Evolutionary conservation across 306 rosid genomes (phyloP).

Genomic region (Glycine soja): DNA sequence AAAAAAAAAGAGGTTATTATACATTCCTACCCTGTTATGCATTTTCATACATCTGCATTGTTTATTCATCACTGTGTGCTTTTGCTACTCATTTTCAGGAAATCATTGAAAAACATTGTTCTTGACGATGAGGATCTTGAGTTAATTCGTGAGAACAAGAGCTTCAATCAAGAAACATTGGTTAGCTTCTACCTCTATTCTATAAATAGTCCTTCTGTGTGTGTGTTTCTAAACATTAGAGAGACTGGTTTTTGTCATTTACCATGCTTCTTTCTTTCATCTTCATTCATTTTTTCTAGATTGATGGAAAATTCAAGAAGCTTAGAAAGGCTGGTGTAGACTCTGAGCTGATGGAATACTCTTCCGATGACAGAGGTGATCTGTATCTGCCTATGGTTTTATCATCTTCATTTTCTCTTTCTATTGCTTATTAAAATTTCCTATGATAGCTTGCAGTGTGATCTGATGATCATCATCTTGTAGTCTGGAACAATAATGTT

Average conservation of each 20-base stretch:
- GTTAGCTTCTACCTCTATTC: slow-evolving; percentile 38
- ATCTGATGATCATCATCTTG: slow-evolving; percentile 15
- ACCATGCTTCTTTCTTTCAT: slow-evolving; percentile 37
- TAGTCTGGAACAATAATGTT: slow-evolving; percentile 22
- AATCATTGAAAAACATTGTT: slow-evolving; percentile 38
- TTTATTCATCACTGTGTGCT: background rate
- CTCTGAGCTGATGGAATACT: slow-evolving; percentile 21
- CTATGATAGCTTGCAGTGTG: background rate
- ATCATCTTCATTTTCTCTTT: background rate
- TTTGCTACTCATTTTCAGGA: slow-evolving; percentile 46
- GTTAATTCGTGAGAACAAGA: slow-evolving; percentile 52
- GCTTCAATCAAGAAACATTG: slow-evolving; percentile 32
- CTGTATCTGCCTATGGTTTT: slow-evolving; percentile 27
- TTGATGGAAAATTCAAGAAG: slow-evolving; percentile 49
- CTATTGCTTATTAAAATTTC: slow-evolving; percentile 2
- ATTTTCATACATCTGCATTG: slow-evolving; percentile 30
- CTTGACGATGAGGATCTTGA: slow-evolving; percentile 63
- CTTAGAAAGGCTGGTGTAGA: slow-evolving; percentile 47
- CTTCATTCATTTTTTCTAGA: slow-evolving; percentile 39
- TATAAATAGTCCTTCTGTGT: background rate
- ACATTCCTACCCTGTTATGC: slow-evolving; percentile 14
- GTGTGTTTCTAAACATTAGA: background rate
- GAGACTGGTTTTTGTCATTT: background rate
- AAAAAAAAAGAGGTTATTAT: slow-evolving; percentile 46
- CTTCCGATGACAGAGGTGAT: slow-evolving; percentile 47